phyloP scores from a whole-genome alignment of 306 rosid genomes.

The Cicer chorassanicum region DNA sequence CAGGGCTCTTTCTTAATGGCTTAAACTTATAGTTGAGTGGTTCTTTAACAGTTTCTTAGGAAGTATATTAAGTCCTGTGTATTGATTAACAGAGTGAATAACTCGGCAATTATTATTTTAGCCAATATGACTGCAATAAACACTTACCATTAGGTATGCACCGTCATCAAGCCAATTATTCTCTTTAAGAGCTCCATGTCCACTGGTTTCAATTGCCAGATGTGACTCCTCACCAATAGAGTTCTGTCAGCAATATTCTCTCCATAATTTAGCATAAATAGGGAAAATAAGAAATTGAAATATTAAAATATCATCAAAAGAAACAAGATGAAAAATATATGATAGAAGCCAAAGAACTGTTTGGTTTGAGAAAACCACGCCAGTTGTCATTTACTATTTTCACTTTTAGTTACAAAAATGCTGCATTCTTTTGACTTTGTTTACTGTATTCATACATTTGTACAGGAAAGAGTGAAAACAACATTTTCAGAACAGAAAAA shows the following conservation, averaged over 20 bases:
- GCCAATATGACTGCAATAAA: constrained; percentile 24
- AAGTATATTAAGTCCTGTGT: constrained; percentile 14
- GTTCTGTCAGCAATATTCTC: constrained; percentile 62
- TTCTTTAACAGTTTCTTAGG: constrained; percentile 11
- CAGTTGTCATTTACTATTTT: neutral
- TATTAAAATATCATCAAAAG: neutral
- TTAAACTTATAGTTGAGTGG: neutral
- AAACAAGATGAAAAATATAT: constrained; percentile 11
- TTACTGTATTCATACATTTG: constrained; percentile 9
- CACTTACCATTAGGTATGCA: constrained; percentile 90
- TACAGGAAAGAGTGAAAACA: neutral
- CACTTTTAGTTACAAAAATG: constrained; percentile 4
- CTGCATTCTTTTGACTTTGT: neutral
- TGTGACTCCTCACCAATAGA: constrained; percentile 87
- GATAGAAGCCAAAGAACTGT: constrained; percentile 1
- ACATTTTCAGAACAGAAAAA: neutral
- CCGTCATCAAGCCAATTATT: constrained; percentile 99
- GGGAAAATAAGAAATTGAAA: constrained; percentile 23
- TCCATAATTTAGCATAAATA: constrained; percentile 19
- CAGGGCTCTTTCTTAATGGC: constrained; percentile 14
- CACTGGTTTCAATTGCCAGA: constrained; percentile 98
- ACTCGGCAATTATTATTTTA: constrained; percentile 19
- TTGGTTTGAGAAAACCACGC: neutral
- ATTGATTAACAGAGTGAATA: constrained; percentile 40
- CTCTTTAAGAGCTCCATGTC: constrained; percentile 99